Conservation (phyloP, 1,284 basidiomycete species). For the Pyrrhoderma noxium region DNA sequence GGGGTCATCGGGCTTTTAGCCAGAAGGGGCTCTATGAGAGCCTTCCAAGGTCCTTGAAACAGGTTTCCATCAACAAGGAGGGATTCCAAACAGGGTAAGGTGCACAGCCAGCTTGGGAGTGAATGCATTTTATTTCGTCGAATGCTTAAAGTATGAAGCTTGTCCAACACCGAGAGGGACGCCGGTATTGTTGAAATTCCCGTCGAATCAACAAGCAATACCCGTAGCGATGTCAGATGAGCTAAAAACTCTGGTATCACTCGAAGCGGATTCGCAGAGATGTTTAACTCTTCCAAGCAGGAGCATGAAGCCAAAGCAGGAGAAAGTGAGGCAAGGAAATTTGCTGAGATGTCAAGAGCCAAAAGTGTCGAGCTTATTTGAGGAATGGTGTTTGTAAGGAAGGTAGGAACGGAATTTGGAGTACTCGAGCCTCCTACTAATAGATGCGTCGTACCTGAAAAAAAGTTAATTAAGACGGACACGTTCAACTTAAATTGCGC, state of each 20-base stretch:
- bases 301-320: constrained; percentile 70
- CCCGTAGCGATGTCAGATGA: constrained; percentile 68
- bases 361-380: constrained; percentile 71
- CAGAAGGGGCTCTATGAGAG: constrained; percentile 76
- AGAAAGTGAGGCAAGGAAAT: constrained; percentile 78
- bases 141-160: constrained; percentile 81
- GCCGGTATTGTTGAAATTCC: constrained; percentile 70
- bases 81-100: constrained; percentile 75
- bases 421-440: constrained; percentile 72
- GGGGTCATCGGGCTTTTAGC: constrained; percentile 54
- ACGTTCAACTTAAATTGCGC: constrained; percentile 17
- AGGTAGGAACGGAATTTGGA: constrained; percentile 67
- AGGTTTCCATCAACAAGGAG: constrained; percentile 91
- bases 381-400: constrained; percentile 63
- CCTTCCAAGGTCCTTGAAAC: constrained; percentile 87
- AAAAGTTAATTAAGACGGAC: constrained; percentile 1
- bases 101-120: constrained; percentile 91
- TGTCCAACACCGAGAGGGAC: constrained; percentile 58
- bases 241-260: constrained; percentile 79
- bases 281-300: constrained; percentile 87
- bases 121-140: constrained; percentile 83
- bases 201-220: constrained; percentile 87
- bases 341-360: constrained; percentile 85
- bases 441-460: constrained; percentile 80
- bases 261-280: constrained; percentile 84